These are phyloP conservation scores for Malus domestica DNA, from an alignment of 306 rosid species.

Conservation along the genomic window ASM211411v1 NC_041800.1:2344001-2344500, in stretches of 20 bases:
- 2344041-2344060: conserved; percentile 80
- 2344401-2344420: conserved; percentile 32
- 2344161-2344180: conserved; percentile 94
- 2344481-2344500: conserved; percentile 33
- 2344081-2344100: conserved; percentile 58
- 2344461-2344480: conserved; percentile 36
- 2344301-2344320: conserved; percentile 31
- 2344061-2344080: conserved; percentile 68
- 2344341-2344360: conserved; percentile 32
- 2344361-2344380: conserved; percentile 25
- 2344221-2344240: conserved; percentile 79
- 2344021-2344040: conserved; percentile 98
- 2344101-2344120: conserved; percentile 94
- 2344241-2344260: conserved; percentile 44
- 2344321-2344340: conserved; percentile 30
- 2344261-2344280: conserved; percentile 32
- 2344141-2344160: conserved; percentile 72
- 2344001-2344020: conserved; percentile 95
- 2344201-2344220: conserved; percentile 92
- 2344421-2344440: conserved; percentile 64
- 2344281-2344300: conserved; percentile 22
- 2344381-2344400: conserved; percentile 24
- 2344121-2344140: conserved; percentile 96
- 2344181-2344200: conserved; percentile 88
- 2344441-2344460: conserved; percentile 62